Evolutionary conservation across 371 early-diverging fungal species (phyloP), one percentile per base, ranked within the genome.

Genomic region (Mucor ambiguus): DNA sequence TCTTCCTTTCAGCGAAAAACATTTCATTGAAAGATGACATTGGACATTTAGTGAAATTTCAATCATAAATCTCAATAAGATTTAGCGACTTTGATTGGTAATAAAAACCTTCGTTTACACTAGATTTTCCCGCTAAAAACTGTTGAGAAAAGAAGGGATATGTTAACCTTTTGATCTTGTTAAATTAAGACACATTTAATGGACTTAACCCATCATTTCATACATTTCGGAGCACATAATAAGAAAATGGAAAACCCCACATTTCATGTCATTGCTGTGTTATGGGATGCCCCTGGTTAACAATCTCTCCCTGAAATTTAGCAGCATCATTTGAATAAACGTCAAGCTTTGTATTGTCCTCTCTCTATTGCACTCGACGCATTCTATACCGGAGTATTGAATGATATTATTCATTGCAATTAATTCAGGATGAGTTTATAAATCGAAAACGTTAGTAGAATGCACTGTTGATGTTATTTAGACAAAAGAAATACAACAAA

Each of bases 121-220:
- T 56, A 56, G 56, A 56, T 56, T 56, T 56, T 56, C 56, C 56
- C 56, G 56, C 56, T 33, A 56, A n/a, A 29, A 56, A 20, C 20
- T 20, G 24, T 49, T 33, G 32, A 32, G 30, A 18, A 33, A 30
- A 32, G 26, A 49, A 49, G 26, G 49, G 49, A 20, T 49, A 56
- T 56, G 30, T 18, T 33, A 56, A 10, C 33, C 56, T 30, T 32
- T 49, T 49, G 49, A 49, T 49, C 49, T 49, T 24, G 20, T 49
- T 3, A 0, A 41, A 41, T 18, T 18, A 41, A 41, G 41, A 41
- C 41, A 41, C 41, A 41, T 41, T 16, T 18, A 41, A 41, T 41
- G 41, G 18, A 41, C 37, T 41, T 41, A 18, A 18, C 41, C 41
- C 41, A 41, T 18, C 41, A 41, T 14, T 41, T 41, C 6, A 10